Evolutionary conservation across 163 green algal genomes (phyloP), one percentile per base, ranked within the genome.

Genomic region (Chlorella variabilis): DNA sequence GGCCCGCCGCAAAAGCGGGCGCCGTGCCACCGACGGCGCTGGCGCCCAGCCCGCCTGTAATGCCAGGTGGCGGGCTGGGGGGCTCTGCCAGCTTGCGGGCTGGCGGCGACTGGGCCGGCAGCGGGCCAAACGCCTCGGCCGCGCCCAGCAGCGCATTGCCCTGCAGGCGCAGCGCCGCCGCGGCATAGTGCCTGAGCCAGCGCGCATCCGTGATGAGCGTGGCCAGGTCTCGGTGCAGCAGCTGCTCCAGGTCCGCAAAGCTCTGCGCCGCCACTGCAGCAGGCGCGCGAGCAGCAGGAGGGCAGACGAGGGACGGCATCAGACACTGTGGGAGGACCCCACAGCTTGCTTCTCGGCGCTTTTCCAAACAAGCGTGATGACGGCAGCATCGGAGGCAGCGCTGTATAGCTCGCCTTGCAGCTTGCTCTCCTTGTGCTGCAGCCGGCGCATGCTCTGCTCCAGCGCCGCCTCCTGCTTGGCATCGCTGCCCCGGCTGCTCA

Each of bases 401-500:
- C 59, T 38, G n/a, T 15, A 4, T 9, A 9, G 20, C 78, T 34
- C 51, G 90, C 86, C 78, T 36, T 87, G 79, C 39, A 91, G 82
- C 82, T 92, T 92, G 75, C 84, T 85, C 54, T 92, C 89, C 61
- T 92, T 92, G 82, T 91, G 84, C 78, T 91, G 86, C 80, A 91
- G 78, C 38, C 83, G 88, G 67, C 84, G 81, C 29, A 91, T 87
- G 18, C 74, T 87, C 51, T 85, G 68, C 51, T 92, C 83, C 77
- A 91, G 78, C 27, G 75, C 39, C 25, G 71, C 61, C 78, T 92
- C 85, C 27, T 61, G 68, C 74, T 91, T 92, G 48, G 78, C 75
- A 33, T 86, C 63, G 6, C 59, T 27, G 31, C 75, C 82, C 38
- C 59, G 54, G 33, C 59, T 66, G 25, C 41, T 33, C n/a, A 86